phyloP scores from a whole-genome alignment of 1,284 basidiomycete species.

The Apiotrichum veenhuisii region DNA sequence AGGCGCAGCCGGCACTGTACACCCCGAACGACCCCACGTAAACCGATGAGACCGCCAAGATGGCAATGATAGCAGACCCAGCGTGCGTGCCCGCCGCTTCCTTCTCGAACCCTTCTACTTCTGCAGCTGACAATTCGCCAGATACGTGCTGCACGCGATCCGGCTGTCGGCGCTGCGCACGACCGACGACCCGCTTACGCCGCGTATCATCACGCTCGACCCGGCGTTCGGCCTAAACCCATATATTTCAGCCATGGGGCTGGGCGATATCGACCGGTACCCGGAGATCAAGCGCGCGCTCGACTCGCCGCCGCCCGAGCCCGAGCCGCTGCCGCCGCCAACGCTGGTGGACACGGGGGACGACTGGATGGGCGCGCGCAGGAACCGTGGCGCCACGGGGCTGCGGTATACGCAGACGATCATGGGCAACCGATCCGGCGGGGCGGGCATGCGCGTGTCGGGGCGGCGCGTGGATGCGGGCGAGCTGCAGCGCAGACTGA shows the following conservation, averaged over 20 bases:
- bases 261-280: conserved; percentile 73
- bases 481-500: not conserved
- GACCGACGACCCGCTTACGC: conserved; percentile 76
- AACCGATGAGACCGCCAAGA: conserved; percentile 20
- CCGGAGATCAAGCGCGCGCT: conserved; percentile 65
- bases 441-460: conserved; percentile 63
- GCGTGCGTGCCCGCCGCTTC: conserved; percentile 24
- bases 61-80: conserved; percentile 48
- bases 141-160: conserved; percentile 79
- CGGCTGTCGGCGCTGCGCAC: conserved; percentile 81
- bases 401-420: conserved; percentile 83
- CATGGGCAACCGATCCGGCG: conserved; percentile 61
- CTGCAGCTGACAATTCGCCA: conserved; percentile 41
- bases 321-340: conserved; percentile 33
- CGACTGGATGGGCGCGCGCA: conserved; percentile 4
- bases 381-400: conserved; percentile 51
- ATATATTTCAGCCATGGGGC: conserved; percentile 70
- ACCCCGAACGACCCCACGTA: not conserved
- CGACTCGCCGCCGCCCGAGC: conserved; percentile 55
- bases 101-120: not conserved
- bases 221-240: conserved; percentile 64
- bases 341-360: not conserved
- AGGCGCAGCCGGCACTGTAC: not conserved
- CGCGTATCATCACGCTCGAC: conserved; percentile 70
- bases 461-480: conserved; percentile 17